These are phyloP conservation scores for Phalaenopsis aphrodite DNA, from an alignment of 106 monocot genomes.

Conservation along the genomic window DNA sequence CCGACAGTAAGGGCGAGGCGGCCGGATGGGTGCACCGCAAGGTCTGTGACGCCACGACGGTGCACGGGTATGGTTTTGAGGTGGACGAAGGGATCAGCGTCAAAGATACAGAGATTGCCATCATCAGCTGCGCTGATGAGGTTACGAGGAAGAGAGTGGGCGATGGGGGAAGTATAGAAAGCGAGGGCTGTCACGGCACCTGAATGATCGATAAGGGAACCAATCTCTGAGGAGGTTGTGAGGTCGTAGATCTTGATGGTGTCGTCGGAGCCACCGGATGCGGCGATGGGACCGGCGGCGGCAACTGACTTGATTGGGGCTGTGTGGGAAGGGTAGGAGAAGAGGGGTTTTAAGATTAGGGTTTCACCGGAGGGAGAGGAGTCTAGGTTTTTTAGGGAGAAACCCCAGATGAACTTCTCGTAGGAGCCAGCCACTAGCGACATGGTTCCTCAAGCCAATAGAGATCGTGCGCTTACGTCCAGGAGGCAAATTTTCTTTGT, in stretches of 20 bases:
- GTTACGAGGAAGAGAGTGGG: slow-evolving; percentile 66
- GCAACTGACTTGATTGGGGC: slow-evolving; percentile 71
- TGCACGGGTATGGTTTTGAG: slow-evolving; percentile 44
- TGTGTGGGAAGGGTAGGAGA: slow-evolving; percentile 80
- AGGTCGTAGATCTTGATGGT: slow-evolving; percentile 87
- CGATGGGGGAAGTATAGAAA: slow-evolving; percentile 40
- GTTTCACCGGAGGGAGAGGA: slow-evolving; percentile 4
- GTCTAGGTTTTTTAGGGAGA: slow-evolving; percentile 59
- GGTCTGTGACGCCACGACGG: slow-evolving; percentile 37
- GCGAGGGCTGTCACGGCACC: slow-evolving; percentile 62
- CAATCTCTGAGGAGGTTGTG: slow-evolving; percentile 53
- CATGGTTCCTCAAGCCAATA: slow-evolving; percentile 21
- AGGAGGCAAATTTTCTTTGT: too few species aligned
- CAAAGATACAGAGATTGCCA: slow-evolving; percentile 71
- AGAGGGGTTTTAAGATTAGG: slow-evolving; percentile 44
- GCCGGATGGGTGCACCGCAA: slow-evolving; percentile 77
- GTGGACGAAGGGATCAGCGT: slow-evolving; percentile 76
- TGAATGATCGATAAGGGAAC: slow-evolving; percentile 49
- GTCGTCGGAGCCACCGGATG: slow-evolving; percentile 80
- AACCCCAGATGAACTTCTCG: slow-evolving; percentile 94
- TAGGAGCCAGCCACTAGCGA: slow-evolving; percentile 84
- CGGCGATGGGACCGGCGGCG: slow-evolving; percentile 60
- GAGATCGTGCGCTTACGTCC: too few species aligned
- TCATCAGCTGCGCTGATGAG: slow-evolving; percentile 65
- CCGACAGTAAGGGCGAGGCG: slow-evolving; percentile 70